Evolutionary conservation across 495 filamentous ascomycete species (phyloP), one percentile per base, ranked within the genome.

Genomic region (Cudoniella acicularis): DNA sequence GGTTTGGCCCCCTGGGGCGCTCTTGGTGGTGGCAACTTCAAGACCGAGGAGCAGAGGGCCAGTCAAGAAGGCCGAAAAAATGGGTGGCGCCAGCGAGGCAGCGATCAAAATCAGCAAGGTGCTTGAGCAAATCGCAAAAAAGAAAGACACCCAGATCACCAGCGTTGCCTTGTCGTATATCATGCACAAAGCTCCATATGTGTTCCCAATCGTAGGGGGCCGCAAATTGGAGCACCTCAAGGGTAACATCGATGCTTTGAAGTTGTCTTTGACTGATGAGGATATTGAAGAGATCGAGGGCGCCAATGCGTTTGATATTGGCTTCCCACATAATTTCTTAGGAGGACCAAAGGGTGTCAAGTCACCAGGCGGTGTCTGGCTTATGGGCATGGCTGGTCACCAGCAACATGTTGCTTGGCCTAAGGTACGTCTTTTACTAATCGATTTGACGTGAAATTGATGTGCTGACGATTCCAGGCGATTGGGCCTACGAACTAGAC

Each of bases 91-190:
- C 2, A 52, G 24, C 27, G 58, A 59, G 17, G 61, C 46, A 52
- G 62, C 87, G 0, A 74, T 79, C 54, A 79, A 79, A 46, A 75
- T 90, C 26, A 79, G 79, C 27, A 59, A 69, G 26, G 77, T 75
- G 0, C 73, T 92, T 10, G 86, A 88, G 56, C 69, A 74, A 9
- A 70, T 90, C 22, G 84, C 83, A 0, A 74, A 78, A 3, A 69
- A 66, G 49, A 83, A 83, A 63, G 73, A 73, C 3, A 79, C 74
- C 49, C 60, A 68, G 54, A 69, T 86, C 36, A 83, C 81, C 10
- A 77, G 77, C 49, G 70, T 91, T 41, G 88, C 89, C 1, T 69
- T 91, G 52, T 88, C 89, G 2, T 92, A 92, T 69, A 84, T 92
- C 3, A 78, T 85, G 69, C 77, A 81, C 68, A 91, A 91, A 70